Conservation (phyloP, 306 rosid genomes). For the Malus domestica region ASM211411v1 NC_041797.1:13703001-13703500, state of each 20-base stretch:
- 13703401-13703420: constrained; percentile 91
- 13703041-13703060: neutral
- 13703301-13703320: neutral
- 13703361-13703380: constrained; percentile 84
- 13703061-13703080: too few relatives aligned
- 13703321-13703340: neutral
- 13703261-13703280: neutral
- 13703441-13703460: constrained; percentile 95
- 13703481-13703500: constrained; percentile 10
- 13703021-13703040: neutral
- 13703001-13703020: neutral
- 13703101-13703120: too few relatives aligned
- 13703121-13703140: too few relatives aligned
- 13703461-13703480: constrained; percentile 91
- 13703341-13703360: constrained; percentile 17
- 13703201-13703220: too few relatives aligned
- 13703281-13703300: neutral
- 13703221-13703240: too few relatives aligned
- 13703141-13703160: too few relatives aligned
- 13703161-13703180: too few relatives aligned
- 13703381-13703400: constrained; percentile 91
- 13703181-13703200: too few relatives aligned
- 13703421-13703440: constrained; percentile 98
- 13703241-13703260: too few relatives aligned
- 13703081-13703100: too few relatives aligned